These are phyloP conservation scores for Penicillium sp. DNA, from an alignment of 2,329 filamentous ascomycete genomes.

Conservation along the genomic window DNA sequence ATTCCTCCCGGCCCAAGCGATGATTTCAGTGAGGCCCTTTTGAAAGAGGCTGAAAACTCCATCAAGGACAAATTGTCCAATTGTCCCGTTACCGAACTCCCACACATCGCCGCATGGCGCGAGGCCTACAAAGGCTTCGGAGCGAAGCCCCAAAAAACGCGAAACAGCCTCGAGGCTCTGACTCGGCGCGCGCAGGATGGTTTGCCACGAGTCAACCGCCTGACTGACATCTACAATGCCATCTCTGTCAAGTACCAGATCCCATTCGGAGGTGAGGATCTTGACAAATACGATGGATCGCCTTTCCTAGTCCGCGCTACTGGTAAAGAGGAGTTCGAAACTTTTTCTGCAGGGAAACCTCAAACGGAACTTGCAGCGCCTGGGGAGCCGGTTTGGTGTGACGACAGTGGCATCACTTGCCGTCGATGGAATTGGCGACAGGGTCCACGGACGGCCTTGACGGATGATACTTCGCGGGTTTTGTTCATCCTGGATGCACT, in stretches of 20 bases:
- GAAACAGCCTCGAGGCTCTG: slow-evolving; percentile 40
- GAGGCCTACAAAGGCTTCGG: slow-evolving; percentile 43
- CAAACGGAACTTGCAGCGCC: slow-evolving; percentile 19
- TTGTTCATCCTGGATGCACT: no score
- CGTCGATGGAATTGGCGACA: slow-evolving; percentile 45
- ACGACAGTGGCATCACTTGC: slow-evolving; percentile 40
- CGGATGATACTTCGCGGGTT: no score
- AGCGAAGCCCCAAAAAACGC: slow-evolving; percentile 40
- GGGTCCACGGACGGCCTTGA: slow-evolving; percentile 33
- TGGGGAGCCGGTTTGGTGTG: slow-evolving; percentile 45
- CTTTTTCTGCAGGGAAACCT: slow-evolving; percentile 30
- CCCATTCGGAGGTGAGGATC: slow-evolving; percentile 42
- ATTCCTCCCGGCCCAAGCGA: slow-evolving; percentile 37
- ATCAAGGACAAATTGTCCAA: slow-evolving; percentile 9
- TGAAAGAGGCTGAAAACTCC: slow-evolving; percentile 21
- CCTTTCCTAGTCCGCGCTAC: slow-evolving; percentile 34
- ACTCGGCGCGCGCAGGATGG: slow-evolving; percentile 36
- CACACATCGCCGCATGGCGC: slow-evolving; percentile 42
- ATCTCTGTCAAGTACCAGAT: slow-evolving; percentile 43
- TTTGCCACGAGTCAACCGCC: slow-evolving; percentile 39
- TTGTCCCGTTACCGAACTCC: slow-evolving; percentile 31
- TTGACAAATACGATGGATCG: slow-evolving; percentile 39
- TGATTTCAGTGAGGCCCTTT: slow-evolving; percentile 29
- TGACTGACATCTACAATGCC: slow-evolving; percentile 45
- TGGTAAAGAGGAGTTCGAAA: slow-evolving; percentile 39